Evolutionary conservation across 257 asterid species (phyloP), one percentile per base, ranked within the genome.

Genomic region (Gentiana macrophylla): DNA sequence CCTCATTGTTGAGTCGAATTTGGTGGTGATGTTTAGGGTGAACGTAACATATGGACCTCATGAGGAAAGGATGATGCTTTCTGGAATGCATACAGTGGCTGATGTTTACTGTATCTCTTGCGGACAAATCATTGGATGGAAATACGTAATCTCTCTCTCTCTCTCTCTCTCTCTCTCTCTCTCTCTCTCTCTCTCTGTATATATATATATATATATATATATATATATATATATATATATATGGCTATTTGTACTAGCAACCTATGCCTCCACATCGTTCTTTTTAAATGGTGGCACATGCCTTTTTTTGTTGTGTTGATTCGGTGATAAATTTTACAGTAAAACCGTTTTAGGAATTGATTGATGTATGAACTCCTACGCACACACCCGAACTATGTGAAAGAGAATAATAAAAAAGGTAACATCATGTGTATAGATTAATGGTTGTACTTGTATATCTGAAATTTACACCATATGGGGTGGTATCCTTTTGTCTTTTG

Each of bases 81-180:
- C 95, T 32, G 94, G 95, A 49, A 67, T 63, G 86, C 93, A 89
- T 57, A 86, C 86, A 0, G 86, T 89, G 1, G 86, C 84, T 2
- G 97, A 89, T 66, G 74, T 80, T 32, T 89, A 73, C 68, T 89
- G 97, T 71, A 79, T 86, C 74, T 73, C 62, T 57, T 89, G 97
- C 46, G 90, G 95, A 38, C 91, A 84, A 52, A 71, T 74, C 44
- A 74, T 84, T 55, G 95, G 97, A 58, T 89, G 97, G 95, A 89
- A 89, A 89, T 86, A 86, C 37, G 95, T 89, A 78, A 54, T 53
- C 54, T 57, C 68, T 60, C 37, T 66, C 24, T 37, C 38, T 57
- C 60, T 50, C 56, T 13, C 62, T 9, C 66, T 50, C 50, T 50
- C 64, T 62, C 50, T 35, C 50, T 35, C 8, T 11, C 4, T 44